These are phyloP conservation scores for Gossypium australe DNA, from an alignment of 345 rosid species.

Conservation along the genomic window DNA sequence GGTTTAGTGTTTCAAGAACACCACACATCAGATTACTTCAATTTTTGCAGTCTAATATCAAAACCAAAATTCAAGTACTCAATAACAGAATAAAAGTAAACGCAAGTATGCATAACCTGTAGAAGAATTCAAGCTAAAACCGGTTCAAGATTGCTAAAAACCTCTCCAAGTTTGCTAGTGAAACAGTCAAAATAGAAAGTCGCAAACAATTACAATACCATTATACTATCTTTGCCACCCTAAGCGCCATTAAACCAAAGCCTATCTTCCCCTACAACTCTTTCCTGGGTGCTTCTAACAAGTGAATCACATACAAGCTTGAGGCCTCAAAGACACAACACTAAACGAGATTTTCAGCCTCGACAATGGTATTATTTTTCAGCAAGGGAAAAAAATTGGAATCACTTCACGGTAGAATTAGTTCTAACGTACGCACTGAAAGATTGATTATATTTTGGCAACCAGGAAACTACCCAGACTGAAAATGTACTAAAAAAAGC, in stretches of 20 bases:
- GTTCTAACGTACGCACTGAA: background rate
- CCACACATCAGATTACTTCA: background rate
- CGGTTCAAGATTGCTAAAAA: background rate
- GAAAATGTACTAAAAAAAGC: slow-evolving; percentile 1
- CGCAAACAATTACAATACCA: slow-evolving; percentile 1
- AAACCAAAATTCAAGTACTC: background rate
- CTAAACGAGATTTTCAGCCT: background rate
- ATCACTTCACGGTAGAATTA: background rate
- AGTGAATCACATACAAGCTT: background rate
- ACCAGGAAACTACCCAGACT: background rate
- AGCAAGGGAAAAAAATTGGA: background rate
- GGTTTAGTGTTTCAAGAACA: background rate
- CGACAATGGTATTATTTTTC: background rate
- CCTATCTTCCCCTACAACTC: background rate
- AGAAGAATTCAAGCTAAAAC: background rate
- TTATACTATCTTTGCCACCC: background rate
- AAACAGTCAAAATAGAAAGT: background rate
- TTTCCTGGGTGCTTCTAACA: background rate
- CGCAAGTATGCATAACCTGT: background rate
- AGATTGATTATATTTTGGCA: background rate
- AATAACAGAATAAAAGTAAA: too few relatives aligned
- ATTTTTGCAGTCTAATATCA: background rate
- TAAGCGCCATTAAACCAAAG: background rate
- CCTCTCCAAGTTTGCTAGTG: background rate
- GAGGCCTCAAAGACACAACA: background rate